Evolutionary conservation across 2,329 filamentous ascomycete species (phyloP).

Genomic region (Ceratocystis cubensis): DNA sequence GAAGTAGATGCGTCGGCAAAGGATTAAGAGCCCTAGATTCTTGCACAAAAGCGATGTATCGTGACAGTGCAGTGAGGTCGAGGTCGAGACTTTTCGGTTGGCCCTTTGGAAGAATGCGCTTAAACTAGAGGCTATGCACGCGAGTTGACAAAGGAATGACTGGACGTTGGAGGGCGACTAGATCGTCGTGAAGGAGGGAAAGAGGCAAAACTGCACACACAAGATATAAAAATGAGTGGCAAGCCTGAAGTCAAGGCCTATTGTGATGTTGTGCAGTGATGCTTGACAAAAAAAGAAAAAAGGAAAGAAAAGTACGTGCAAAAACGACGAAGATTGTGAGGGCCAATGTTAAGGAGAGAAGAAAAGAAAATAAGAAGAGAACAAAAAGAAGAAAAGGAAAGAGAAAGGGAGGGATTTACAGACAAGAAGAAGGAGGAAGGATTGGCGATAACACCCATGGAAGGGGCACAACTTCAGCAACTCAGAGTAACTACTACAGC

Average conservation of each 20-base stretch:
- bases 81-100: neutral
- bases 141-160: neutral
- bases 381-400: conserved; percentile 24
- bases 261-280: conserved; percentile 8
- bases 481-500: neutral
- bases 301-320: conserved; percentile 22
- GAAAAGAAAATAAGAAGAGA: conserved; percentile 19
- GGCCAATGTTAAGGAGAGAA: conserved; percentile 14
- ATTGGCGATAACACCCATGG: conserved; percentile 11
- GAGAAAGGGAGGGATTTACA: conserved; percentile 21
- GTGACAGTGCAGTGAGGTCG: neutral
- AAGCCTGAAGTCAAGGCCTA: conserved; percentile 43
- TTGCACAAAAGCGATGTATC: neutral
- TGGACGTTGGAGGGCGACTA: conserved; percentile 5
- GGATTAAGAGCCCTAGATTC: neutral
- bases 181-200: conserved; percentile 18
- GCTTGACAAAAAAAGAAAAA: conserved; percentile 22
- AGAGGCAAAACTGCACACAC: conserved; percentile 23
- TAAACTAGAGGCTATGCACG: neutral
- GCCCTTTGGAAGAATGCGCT: conserved; percentile 4
- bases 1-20: neutral
- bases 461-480: conserved; percentile 4
- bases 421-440: conserved; percentile 20
- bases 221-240: conserved; percentile 40
- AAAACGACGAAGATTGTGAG: conserved; percentile 2